Evolutionary conservation across 306 rosid species (phyloP).

Genomic region (Vigna trinervia): DNA sequence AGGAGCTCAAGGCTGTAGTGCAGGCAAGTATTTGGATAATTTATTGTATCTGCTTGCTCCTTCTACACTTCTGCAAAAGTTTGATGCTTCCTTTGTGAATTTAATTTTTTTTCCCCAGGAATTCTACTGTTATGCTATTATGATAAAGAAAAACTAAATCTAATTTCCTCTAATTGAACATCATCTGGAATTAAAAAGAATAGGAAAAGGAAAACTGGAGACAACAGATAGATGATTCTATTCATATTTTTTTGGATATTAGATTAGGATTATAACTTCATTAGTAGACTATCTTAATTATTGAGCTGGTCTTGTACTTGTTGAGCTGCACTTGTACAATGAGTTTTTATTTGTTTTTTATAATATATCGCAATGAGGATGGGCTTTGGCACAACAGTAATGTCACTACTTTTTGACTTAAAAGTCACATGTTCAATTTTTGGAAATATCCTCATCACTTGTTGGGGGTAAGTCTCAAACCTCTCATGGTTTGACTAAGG

Average conservation of each 20-base stretch:
- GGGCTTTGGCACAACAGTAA: background rate
- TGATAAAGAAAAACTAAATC: background rate
- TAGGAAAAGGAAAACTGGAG: constrained; percentile 8
- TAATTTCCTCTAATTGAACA: background rate
- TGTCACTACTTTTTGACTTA: background rate
- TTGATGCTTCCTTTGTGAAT: constrained; percentile 20
- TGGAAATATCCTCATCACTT: background rate
- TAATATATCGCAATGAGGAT: constrained; percentile 6
- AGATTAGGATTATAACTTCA: too few species aligned
- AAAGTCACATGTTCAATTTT: background rate
- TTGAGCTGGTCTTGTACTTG: background rate
- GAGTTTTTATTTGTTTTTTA: background rate
- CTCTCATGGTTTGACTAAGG: background rate
- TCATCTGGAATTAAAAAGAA: background rate
- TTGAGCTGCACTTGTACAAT: background rate
- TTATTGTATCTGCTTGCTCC: constrained; percentile 30
- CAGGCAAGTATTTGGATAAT: constrained; percentile 67
- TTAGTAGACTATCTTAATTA: background rate
- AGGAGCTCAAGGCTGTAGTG: constrained; percentile 90
- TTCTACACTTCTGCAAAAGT: constrained; percentile 25
- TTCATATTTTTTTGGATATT: background rate
- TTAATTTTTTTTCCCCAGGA: constrained; percentile 4
- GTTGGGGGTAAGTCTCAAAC: background rate
- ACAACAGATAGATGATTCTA: background rate
- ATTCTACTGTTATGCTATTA: background rate